phyloP scores from a whole-genome alignment of 768 basidiomycete species.

The Boletus rubroflammeus region DNA sequence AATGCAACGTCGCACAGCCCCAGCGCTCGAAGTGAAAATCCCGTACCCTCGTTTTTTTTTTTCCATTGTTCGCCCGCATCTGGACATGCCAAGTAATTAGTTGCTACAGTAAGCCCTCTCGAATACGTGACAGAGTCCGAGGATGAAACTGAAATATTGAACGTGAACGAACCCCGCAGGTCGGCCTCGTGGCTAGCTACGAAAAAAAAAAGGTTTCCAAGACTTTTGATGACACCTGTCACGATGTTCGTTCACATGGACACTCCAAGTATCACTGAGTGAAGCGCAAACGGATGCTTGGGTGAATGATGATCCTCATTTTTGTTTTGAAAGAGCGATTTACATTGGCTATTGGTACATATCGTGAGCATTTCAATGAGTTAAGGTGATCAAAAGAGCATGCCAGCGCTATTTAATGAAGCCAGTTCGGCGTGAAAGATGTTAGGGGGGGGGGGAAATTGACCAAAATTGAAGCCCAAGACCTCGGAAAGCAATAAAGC shows the following conservation, averaged over 20 bases:
- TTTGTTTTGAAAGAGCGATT: neutral
- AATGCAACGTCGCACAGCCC: no score
- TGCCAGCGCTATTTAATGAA: constrained; percentile 9
- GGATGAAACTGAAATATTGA: no score
- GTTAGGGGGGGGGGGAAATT: neutral
- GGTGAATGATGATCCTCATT: neutral
- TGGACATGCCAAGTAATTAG: neutral
- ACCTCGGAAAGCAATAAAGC: neutral
- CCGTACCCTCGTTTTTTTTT: neutral
- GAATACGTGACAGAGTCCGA: no score
- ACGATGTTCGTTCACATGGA: no score
- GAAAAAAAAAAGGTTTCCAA: no score
- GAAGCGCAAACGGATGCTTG: neutral
- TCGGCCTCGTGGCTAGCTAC: no score
- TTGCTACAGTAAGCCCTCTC: no score
- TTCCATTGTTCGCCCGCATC: constrained; percentile 13
- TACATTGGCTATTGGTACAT: constrained; percentile 4
- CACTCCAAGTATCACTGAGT: neutral
- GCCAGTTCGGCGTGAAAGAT: constrained; percentile 6
- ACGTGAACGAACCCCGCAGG: no score
- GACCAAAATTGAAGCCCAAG: neutral
- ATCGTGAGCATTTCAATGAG: neutral
- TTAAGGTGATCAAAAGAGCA: neutral
- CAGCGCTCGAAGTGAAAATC: no score
- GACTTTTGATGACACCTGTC: no score